Percentiles rank a stretch among this genome's conserved stretches.
phyloP scores from a whole-genome alignment of 1,284 basidiomycete species.

The Singerocomus inundabilis region DNA sequence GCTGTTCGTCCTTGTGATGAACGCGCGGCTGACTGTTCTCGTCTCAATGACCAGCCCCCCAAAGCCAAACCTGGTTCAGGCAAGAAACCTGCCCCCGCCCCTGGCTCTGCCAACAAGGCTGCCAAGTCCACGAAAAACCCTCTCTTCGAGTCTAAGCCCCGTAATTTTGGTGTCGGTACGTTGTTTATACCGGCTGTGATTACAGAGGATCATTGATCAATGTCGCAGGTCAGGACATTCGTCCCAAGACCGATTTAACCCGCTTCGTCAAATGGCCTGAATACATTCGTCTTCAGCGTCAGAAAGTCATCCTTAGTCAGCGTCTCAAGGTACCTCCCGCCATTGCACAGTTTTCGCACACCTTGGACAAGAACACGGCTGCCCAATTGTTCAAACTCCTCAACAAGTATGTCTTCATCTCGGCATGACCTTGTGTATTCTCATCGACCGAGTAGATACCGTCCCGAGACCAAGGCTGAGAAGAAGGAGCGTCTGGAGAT shows the following conservation, averaged over 20 bases:
- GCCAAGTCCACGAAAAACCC: constrained; percentile 89
- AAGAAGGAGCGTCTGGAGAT: constrained; percentile 93
- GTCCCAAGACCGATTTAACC: constrained; percentile 87
- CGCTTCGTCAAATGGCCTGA: constrained; percentile 99
- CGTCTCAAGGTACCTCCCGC: constrained; percentile 98
- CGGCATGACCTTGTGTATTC: not conserved
- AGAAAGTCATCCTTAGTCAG: constrained; percentile 98
- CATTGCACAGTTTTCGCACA: constrained; percentile 97
- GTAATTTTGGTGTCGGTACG: constrained; percentile 95
- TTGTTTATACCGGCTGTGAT: constrained; percentile 7
- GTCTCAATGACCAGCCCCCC: constrained; percentile 89
- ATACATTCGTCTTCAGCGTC: constrained; percentile 97
- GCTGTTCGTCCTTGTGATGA: constrained; percentile 29
- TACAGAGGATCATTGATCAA: not conserved
- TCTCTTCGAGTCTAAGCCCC: constrained; percentile 88
- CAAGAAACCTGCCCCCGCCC: constrained; percentile 79
- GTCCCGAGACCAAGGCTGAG: constrained; percentile 94
- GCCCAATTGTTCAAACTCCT: constrained; percentile 97
- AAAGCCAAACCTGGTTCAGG: constrained; percentile 66
- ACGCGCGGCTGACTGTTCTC: constrained; percentile 54
- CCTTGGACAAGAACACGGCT: constrained; percentile 99
- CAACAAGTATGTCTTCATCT: constrained; percentile 72
- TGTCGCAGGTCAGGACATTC: constrained; percentile 85
- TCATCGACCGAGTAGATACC: constrained; percentile 45
- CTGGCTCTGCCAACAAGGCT: constrained; percentile 71